Conservation (phyloP, 2,329 filamentous ascomycete genomes). For the Orbilia javanica region DNA sequence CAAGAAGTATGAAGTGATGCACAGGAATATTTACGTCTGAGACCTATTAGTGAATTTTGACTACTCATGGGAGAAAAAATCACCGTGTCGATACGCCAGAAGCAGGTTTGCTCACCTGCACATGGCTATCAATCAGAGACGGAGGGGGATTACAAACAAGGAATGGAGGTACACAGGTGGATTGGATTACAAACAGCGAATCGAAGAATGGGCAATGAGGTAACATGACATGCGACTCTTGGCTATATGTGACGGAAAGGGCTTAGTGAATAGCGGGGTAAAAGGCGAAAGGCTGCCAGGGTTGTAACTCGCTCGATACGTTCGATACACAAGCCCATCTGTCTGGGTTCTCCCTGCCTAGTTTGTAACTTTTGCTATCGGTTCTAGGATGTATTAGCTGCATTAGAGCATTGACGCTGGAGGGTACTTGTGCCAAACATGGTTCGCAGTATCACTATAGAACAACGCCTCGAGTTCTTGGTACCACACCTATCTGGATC, state of each 20-base stretch:
- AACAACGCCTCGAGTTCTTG: conserved; percentile 10
- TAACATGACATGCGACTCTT: conserved; percentile 55
- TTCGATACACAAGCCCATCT: conserved; percentile 7
- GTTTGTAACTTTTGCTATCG: conserved; percentile 42
- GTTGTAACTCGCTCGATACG: conserved; percentile 34
- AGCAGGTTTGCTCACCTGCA: conserved; percentile 43
- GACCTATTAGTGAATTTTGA: conserved; percentile 10
- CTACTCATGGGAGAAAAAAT: conserved; percentile 23
- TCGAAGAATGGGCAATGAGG: conserved; percentile 37
- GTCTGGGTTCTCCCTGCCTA: conserved; percentile 48
- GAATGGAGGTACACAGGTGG: too few relatives aligned
- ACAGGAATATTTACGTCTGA: not conserved
- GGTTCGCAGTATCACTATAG: conserved; percentile 25
- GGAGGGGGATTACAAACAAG: conserved; percentile 4
- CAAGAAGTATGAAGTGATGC: not conserved
- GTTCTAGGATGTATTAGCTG: conserved; percentile 43
- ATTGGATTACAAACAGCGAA: conserved; percentile 19
- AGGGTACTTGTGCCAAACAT: conserved; percentile 40
- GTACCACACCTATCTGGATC: conserved; percentile 51
- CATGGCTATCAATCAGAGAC: conserved; percentile 22
- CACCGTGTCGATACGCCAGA: conserved; percentile 14
- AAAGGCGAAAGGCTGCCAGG: conserved; percentile 50
- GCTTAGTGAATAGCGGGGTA: conserved; percentile 59
- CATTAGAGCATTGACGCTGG: not conserved
- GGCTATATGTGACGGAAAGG: conserved; percentile 43